phyloP scores from a whole-genome alignment of 495 filamentous ascomycete species.

The Talaromyces borbonicus region DNA sequence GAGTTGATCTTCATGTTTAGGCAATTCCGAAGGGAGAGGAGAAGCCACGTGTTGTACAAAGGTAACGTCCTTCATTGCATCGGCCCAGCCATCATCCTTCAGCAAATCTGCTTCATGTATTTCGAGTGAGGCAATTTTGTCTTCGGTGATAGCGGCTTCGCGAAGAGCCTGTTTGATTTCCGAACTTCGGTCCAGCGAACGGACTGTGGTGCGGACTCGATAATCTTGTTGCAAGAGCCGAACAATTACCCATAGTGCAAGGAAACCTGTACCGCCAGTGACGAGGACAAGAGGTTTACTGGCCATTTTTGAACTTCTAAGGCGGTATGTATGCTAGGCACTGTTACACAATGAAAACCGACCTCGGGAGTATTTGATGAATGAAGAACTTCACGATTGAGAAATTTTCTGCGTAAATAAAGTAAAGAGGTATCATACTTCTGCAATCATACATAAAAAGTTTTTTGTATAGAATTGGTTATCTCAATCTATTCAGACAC shows the following conservation, averaged over 20 bases:
- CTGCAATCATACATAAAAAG: too few species aligned
- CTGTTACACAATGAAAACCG: too few species aligned
- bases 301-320: neutral
- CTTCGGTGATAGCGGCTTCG: neutral
- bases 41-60: constrained; percentile 2
- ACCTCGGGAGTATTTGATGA: too few species aligned
- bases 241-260: constrained; percentile 4
- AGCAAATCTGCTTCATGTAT: constrained; percentile 22
- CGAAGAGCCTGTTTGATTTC: neutral
- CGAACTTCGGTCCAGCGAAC: neutral
- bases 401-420: too few species aligned
- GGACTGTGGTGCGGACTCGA: constrained; percentile 1
- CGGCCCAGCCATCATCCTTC: constrained; percentile 13
- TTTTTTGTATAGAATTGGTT: too few species aligned
- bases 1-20: constrained; percentile 7
- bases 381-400: too few species aligned
- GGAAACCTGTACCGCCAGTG: constrained; percentile 3
- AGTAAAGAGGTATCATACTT: too few species aligned
- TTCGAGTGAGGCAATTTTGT: constrained; percentile 10
- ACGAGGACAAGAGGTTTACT: constrained; percentile 1
- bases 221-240: constrained; percentile 1
- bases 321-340: too few species aligned
- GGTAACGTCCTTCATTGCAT: constrained; percentile 2
- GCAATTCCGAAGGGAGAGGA: neutral
- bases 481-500: too few species aligned